Conservation (phyloP, 2,329 filamentous ascomycete species). For the Truncatella angustata region DNA sequence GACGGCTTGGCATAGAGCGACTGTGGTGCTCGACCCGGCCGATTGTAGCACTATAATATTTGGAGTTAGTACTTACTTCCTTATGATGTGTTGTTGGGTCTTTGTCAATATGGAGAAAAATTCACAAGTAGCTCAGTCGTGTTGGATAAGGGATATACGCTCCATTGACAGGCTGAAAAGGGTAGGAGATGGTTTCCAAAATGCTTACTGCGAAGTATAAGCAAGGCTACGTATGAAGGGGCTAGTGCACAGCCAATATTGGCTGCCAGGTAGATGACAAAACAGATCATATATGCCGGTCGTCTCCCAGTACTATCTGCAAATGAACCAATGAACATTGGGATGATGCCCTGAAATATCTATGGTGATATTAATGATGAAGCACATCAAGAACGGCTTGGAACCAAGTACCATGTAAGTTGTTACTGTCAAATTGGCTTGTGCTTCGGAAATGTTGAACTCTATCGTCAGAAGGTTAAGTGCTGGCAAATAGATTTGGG, state of each 20-base stretch:
- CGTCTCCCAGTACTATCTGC: slow-evolving; percentile 46
- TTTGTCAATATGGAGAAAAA: too few relatives aligned
- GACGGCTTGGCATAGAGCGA: slow-evolving; percentile 51
- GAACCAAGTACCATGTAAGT: slow-evolving; percentile 28
- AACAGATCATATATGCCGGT: slow-evolving; percentile 46
- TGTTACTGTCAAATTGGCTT: slow-evolving; percentile 35
- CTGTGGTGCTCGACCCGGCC: slow-evolving; percentile 50
- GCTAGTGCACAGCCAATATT: slow-evolving; percentile 45
- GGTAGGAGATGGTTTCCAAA: not conserved
- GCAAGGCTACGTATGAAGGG: slow-evolving; percentile 40
- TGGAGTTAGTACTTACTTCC: slow-evolving; percentile 12
- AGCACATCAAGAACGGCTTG: not conserved
- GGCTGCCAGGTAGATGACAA: slow-evolving; percentile 42
- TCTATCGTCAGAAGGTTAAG: slow-evolving; percentile 37
- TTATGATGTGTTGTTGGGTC: not conserved
- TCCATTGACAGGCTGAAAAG: not conserved
- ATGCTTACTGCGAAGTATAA: slow-evolving; percentile 37
- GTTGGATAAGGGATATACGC: too few relatives aligned
- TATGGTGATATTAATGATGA: slow-evolving; percentile 8
- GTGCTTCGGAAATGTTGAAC: slow-evolving; percentile 31
- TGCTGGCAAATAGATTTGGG: slow-evolving; percentile 45
- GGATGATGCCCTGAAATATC: slow-evolving; percentile 43
- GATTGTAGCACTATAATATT: slow-evolving; percentile 39
- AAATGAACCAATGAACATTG: slow-evolving; percentile 47
- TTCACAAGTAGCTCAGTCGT: too few relatives aligned